Base-by-base conservation (phyloP, 176 grass and related monocot species). In the Alloteropsis semialata region DNA sequence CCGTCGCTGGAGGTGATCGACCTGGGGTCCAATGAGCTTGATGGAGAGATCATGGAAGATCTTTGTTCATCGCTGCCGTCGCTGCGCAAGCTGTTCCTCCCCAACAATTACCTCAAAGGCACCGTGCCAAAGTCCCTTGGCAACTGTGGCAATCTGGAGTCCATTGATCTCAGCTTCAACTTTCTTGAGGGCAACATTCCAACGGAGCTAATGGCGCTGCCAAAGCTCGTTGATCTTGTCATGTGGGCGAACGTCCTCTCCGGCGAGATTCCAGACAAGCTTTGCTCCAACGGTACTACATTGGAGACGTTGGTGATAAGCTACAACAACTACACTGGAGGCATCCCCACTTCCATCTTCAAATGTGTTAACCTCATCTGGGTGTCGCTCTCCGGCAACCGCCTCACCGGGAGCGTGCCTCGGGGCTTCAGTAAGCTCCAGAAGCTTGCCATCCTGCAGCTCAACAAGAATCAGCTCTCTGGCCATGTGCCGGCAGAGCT, bases 91-190 rank as follows among this genome's bases (percentile, higher is more conserved):
- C 45, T 99, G 27, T 78, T 92, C 36, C 74, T 99, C 67, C 93
- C 96, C 10, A 90, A 94, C 86, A 99, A 99, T 25, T 84, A 89
- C 44, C 70, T 99, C 57, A 90, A 89, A 12, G 91, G 93, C 78
- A 80, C 79, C 0, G 30, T 99, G 71, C 93, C 93, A 0, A 48
- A 14, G 10, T 94, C 92, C 12, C 77, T 96, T 3, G 91, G 86
- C 22, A 50, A 76, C n/a, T 96, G 96, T 55, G 46, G 73, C n/a
- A 92, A 91, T 80, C 85, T 99, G 61, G 78, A 82, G 84, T 87
- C 91, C 10, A 82, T 99, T 68, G 96, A 99, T 72, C 89, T 99
- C 25, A 99, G 96, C 85, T 99, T 99, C 93, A 99, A 99, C 41
- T 67, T 70, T 5, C 73, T 99, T 30, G 77, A 57, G 5, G 93